phyloP scores from a whole-genome alignment of 805 yeast species.

The Cephaloascus albidus region DNA sequence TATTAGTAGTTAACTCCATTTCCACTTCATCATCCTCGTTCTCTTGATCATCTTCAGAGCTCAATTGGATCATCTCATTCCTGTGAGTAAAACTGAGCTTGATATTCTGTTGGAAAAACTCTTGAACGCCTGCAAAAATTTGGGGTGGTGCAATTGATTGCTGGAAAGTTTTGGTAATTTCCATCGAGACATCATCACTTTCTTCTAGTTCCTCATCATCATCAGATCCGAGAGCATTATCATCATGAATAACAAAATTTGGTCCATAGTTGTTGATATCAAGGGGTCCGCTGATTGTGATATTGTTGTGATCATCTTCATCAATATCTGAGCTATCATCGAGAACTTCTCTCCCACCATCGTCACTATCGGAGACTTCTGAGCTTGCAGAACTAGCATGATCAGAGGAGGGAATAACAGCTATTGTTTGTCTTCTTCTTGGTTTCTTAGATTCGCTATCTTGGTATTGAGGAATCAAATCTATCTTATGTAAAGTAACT shows the following conservation, averaged over 20 bases:
- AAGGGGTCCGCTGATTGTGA: constrained; percentile 2
- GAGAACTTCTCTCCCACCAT: constrained; percentile 8
- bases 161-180: constrained; percentile 1
- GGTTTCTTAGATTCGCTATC: constrained; percentile 2
- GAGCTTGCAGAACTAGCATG: constrained; percentile 12
- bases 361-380: constrained; percentile 3
- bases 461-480: constrained; percentile 15
- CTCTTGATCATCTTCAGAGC: background rate
- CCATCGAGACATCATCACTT: constrained; percentile 1
- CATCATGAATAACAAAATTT: constrained; percentile 2
- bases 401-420: constrained; percentile 9
- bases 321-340: constrained; percentile 15
- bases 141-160: background rate
- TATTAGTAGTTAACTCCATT: constrained; percentile 8
- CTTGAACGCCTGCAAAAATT: background rate
- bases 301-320: constrained; percentile 4
- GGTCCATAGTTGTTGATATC: constrained; percentile 1
- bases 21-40: constrained; percentile 4
- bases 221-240: constrained; percentile 5
- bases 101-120: background rate
- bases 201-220: constrained; percentile 2
- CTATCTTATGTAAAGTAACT: constrained; percentile 55
- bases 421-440: constrained; percentile 19
- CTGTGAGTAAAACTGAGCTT: background rate
- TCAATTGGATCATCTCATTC: background rate